Conservation (phyloP, 1,139 yeast genomes). For the Suhomyces ambrosiae region DNA sequence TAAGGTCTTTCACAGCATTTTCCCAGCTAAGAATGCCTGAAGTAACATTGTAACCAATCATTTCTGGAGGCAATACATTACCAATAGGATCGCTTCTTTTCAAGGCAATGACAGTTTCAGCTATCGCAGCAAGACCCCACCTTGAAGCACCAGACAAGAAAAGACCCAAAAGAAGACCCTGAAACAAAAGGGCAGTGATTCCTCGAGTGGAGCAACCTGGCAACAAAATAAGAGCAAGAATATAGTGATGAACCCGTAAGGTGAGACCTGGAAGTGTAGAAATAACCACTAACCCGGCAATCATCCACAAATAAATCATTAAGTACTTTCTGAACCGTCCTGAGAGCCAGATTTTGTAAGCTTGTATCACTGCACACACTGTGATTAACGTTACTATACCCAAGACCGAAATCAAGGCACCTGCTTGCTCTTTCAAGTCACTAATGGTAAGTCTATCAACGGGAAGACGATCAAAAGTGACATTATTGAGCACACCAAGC, state of each 20-base stretch:
- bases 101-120: slow-evolving; percentile 72
- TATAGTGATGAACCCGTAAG: slow-evolving; percentile 85
- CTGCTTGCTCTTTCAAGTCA: slow-evolving; percentile 75
- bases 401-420: slow-evolving; percentile 69
- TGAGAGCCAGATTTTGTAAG: slow-evolving; percentile 75
- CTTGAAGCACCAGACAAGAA: slow-evolving; percentile 82
- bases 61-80: slow-evolving; percentile 57
- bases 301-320: slow-evolving; percentile 50
- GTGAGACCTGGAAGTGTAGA: slow-evolving; percentile 68
- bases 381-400: slow-evolving; percentile 49
- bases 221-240: slow-evolving; percentile 71
- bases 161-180: slow-evolving; percentile 81
- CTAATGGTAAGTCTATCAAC: slow-evolving; percentile 75
- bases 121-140: slow-evolving; percentile 92
- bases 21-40: slow-evolving; percentile 42
- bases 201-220: slow-evolving; percentile 90
- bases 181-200: slow-evolving; percentile 67
- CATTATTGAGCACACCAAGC: slow-evolving; percentile 82
- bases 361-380: slow-evolving; percentile 68
- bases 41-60: slow-evolving; percentile 36
- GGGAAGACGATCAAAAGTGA: slow-evolving; percentile 86
- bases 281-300: slow-evolving; percentile 48
- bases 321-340: slow-evolving; percentile 69
- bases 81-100: slow-evolving; percentile 78
- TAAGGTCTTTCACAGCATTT: slow-evolving; percentile 7